Conservation (phyloP, 2,329 filamentous ascomycete species). For the Chrysosporium queenslandicum region DNA sequence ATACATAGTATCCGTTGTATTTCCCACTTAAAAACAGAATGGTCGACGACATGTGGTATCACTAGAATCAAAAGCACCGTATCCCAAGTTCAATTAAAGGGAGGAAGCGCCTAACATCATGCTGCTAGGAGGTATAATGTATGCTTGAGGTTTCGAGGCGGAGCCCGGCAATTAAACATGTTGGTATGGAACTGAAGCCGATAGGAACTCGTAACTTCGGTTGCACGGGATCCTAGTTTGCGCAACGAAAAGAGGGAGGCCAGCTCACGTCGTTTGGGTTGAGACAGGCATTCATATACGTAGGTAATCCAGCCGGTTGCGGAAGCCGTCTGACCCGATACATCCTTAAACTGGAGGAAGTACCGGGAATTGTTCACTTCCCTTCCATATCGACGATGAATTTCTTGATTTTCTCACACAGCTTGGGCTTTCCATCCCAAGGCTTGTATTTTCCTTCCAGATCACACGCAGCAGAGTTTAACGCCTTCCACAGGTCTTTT, state of each 20-base stretch:
- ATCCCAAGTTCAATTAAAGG: no score
- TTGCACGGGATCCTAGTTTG: neutral
- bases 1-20: no score
- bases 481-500: slow-evolving; percentile 33
- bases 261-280: neutral
- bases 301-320: no score
- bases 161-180: no score
- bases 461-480: slow-evolving; percentile 33
- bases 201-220: no score
- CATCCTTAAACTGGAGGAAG: neutral
- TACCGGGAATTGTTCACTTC: neutral
- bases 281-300: neutral
- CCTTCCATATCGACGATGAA: slow-evolving; percentile 17
- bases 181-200: no score
- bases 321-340: no score
- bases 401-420: slow-evolving; percentile 16
- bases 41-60: neutral
- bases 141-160: no score
- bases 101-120: no score
- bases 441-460: slow-evolving; percentile 21
- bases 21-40: neutral
- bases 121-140: no score
- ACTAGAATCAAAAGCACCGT: neutral
- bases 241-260: neutral
- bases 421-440: slow-evolving; percentile 17